Evolutionary conservation across 1,139 yeast species (phyloP).

Genomic region (Kluyveromyces sp.): DNA sequence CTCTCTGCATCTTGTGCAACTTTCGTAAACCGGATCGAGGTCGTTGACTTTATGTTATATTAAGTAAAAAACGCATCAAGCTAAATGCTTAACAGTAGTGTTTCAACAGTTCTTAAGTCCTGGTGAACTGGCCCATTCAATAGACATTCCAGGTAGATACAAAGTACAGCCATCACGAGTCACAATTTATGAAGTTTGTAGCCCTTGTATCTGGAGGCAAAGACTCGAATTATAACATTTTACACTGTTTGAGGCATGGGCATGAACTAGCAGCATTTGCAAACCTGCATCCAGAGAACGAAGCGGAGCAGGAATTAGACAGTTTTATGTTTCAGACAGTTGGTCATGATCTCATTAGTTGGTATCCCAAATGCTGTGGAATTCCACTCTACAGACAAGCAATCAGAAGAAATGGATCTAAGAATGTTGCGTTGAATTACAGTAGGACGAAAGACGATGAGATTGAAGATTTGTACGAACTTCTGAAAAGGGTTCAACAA

Average conservation of each 20-base stretch:
- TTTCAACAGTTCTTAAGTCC: too few species aligned
- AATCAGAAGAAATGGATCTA: constrained; percentile 51
- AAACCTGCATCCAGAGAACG: constrained; percentile 60
- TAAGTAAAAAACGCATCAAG: too few species aligned
- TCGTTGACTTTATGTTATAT: too few species aligned
- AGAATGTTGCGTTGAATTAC: constrained; percentile 66
- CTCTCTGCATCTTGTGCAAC: too few species aligned
- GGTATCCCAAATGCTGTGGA: constrained; percentile 62
- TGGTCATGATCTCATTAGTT: constrained; percentile 74
- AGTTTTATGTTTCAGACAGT: constrained; percentile 98
- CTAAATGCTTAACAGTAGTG: too few species aligned
- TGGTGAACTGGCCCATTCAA: too few species aligned
- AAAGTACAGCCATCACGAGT: too few species aligned
- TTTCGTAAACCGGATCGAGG: too few species aligned
- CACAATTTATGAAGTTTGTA: constrained; percentile 85
- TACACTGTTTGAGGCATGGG: constrained; percentile 75
- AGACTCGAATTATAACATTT: constrained; percentile 84
- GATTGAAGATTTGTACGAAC: constrained; percentile 64
- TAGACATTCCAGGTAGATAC: too few species aligned
- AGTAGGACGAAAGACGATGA: constrained; percentile 62
- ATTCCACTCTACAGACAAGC: constrained; percentile 73
- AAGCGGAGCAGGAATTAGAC: constrained; percentile 59
- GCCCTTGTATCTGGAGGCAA: constrained; percentile 94
- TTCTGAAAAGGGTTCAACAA: constrained; percentile 42
- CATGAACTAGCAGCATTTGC: constrained; percentile 83